These are phyloP conservation scores for Beauveria sp. DNA, from an alignment of 2,329 filamentous ascomycete species.

Conservation along the genomic window DNA sequence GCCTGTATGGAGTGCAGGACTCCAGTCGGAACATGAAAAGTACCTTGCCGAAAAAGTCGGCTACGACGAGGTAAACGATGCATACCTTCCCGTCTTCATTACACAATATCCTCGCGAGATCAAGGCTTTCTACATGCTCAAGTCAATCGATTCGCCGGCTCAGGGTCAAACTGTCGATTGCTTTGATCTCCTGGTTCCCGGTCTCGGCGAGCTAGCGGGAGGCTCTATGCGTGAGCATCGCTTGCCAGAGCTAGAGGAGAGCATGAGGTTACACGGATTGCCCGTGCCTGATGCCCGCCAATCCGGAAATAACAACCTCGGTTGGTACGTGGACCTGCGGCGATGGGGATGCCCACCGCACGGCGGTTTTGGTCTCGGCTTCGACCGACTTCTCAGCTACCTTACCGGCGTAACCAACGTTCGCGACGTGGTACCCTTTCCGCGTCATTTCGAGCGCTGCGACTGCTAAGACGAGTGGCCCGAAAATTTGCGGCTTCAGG, in stretches of 20 bases:
- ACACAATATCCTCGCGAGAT: slow-evolving; percentile 83
- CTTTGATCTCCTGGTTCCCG: slow-evolving; percentile 83
- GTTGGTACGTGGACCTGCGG: slow-evolving; percentile 85
- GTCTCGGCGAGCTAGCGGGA: slow-evolving; percentile 78
- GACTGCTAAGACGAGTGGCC: slow-evolving; percentile 37
- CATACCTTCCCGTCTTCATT: slow-evolving; percentile 69
- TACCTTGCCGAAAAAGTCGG: slow-evolving; percentile 66
- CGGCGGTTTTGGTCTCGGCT: slow-evolving; percentile 84
- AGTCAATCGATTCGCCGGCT: slow-evolving; percentile 22
- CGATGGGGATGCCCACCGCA: slow-evolving; percentile 89
- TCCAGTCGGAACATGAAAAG: slow-evolving; percentile 90
- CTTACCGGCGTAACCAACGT: slow-evolving; percentile 74
- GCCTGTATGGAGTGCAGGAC: slow-evolving; percentile 63
- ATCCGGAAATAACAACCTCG: slow-evolving; percentile 33
- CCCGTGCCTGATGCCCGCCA: slow-evolving; percentile 24
- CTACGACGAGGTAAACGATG: slow-evolving; percentile 35
- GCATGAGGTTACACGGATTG: slow-evolving; percentile 65
- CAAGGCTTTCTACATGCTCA: slow-evolving; percentile 76
- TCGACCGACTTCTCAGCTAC: slow-evolving; percentile 80
- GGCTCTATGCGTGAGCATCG: slow-evolving; percentile 86
- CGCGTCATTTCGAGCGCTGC: slow-evolving; percentile 61
- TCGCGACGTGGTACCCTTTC: slow-evolving; percentile 79
- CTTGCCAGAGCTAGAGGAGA: slow-evolving; percentile 54
- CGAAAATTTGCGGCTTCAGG: background rate
- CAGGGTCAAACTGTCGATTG: slow-evolving; percentile 63